Percentiles rank a stretch among this genome's conserved stretches.
These are phyloP conservation scores for Solanum pinnatisectum DNA, from an alignment of 257 asterid genomes.

Conservation along the genomic window DNA sequence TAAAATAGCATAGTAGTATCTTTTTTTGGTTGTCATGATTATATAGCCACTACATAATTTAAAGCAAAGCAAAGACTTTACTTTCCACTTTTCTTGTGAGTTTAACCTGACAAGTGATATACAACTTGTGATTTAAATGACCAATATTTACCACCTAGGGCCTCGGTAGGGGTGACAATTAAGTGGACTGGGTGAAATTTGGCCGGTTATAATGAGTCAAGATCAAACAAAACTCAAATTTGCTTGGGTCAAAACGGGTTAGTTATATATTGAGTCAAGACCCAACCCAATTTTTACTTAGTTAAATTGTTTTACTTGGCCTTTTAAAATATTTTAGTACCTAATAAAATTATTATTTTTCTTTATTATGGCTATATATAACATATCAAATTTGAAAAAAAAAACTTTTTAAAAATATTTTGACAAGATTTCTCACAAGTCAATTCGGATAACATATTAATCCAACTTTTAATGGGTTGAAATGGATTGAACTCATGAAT, in stretches of 20 bases:
- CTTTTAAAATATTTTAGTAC: not conserved
- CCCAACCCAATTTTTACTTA: not conserved
- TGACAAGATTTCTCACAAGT: not conserved
- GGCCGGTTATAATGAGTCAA: not conserved
- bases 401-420: no score
- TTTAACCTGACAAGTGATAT: not conserved
- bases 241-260: not conserved
- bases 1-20: not conserved
- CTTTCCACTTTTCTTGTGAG: not conserved
- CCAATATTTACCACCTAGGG: not conserved
- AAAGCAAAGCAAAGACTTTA: not conserved
- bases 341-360: not conserved
- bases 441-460: not conserved
- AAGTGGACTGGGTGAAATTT: not conserved
- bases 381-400: not conserved
- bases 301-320: not conserved
- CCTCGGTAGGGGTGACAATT: not conserved
- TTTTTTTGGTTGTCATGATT: not conserved
- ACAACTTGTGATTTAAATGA: not conserved
- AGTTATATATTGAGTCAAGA: not conserved
- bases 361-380: not conserved
- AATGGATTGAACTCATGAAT: not conserved
- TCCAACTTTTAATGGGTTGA: no score
- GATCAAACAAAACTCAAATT: not conserved
- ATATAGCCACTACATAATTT: not conserved